Base-by-base conservation (phyloP, 441 rosid species). In the Brassica balearica region DNA sequence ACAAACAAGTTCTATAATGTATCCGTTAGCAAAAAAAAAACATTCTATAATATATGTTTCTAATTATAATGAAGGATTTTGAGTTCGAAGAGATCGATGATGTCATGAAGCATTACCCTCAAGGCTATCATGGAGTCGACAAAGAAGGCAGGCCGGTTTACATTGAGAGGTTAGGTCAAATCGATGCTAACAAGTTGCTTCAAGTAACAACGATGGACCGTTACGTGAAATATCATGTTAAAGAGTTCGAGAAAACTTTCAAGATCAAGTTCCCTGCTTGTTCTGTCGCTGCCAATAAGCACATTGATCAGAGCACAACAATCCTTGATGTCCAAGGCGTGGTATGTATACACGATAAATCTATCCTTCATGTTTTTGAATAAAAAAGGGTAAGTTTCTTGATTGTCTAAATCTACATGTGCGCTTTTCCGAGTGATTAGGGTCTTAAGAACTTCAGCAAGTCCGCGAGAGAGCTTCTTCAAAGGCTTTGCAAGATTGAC, bases 321-420 rank as follows among this genome's bases (percentile, higher is more conserved):
- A 94, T 96, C 83, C 81, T 96, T 85, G 98, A 96, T 73, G 99
- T 96, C 9, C 97, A 94, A 88, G 97, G 98, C 88, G 98, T 92
- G 91, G 96, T 91, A 84, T 66, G 95, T 83, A 75, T 63, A 71
- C 8, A 4, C 14, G 2, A 46, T 11, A 23, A 17, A 11, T 55
- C 17, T 14, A 56, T 38, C 60, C 5, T 43, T 20, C 8, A 6
- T 62, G 61, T 53, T 7, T 55, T 4, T 69, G 0, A 12, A 12
- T 58, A 29, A 2, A 32, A 67, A 34, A 11, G 17, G 51, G 58
- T 71, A 15, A 8, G 69, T 1, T 53, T 12, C 11, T 55, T 3
- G 19, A 11, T 62, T 8, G 27, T 19, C n/a, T 71, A 17, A 34
- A 48, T 29, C 6, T 43, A 27, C 32, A 17, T 71, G 23, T 81